Percentiles rank a stretch among this genome's conserved stretches.
phyloP scores from a whole-genome alignment of 805 yeast genomes.

The Saturnispora mendoncae region DNA sequence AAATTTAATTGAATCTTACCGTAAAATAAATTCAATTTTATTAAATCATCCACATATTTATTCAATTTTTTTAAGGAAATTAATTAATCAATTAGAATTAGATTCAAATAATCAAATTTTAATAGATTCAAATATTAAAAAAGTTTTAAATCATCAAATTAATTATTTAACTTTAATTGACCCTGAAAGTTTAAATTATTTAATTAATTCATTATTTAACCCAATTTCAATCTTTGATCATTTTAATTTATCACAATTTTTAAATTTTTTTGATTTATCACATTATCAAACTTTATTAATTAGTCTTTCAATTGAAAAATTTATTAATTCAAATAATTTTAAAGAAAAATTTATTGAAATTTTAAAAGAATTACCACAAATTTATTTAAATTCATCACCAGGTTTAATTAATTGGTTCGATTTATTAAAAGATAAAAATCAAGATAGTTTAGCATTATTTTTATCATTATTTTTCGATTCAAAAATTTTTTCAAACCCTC shows the following conservation, averaged over 20 bases:
- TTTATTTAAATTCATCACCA: conserved; percentile 21
- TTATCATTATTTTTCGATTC: conserved; percentile 21
- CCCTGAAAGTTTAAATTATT: conserved; percentile 13
- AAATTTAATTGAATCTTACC: conserved; percentile 32
- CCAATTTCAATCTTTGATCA: conserved; percentile 24
- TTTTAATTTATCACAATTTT: conserved; percentile 28
- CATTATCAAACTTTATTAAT: conserved; percentile 23
- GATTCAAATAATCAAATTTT: conserved; percentile 16
- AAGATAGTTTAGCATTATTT: conserved; percentile 15
- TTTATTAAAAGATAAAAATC: conserved; percentile 14
- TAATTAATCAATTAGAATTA: conserved; percentile 25
- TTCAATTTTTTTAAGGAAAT: conserved; percentile 26
- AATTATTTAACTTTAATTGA: conserved; percentile 18
- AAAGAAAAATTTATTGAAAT: conserved; percentile 10
- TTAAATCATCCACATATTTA: conserved; percentile 30
- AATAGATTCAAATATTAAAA: conserved; percentile 15
- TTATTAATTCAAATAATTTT: conserved; percentile 7
- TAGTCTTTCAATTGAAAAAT: conserved; percentile 23
- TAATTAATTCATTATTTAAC: conserved; percentile 13
- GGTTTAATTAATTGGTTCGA: conserved; percentile 25
- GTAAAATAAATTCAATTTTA: conserved; percentile 42
- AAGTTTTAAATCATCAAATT: conserved; percentile 21
- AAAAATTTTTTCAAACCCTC: conserved; percentile 24
- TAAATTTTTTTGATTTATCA: conserved; percentile 18
- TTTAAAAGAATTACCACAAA: conserved; percentile 19